Percentiles rank a stretch among this genome's conserved stretches.
phyloP scores from a whole-genome alignment of 2,329 filamentous ascomycete genomes.

The Fusarium guadeloupense region DNA sequence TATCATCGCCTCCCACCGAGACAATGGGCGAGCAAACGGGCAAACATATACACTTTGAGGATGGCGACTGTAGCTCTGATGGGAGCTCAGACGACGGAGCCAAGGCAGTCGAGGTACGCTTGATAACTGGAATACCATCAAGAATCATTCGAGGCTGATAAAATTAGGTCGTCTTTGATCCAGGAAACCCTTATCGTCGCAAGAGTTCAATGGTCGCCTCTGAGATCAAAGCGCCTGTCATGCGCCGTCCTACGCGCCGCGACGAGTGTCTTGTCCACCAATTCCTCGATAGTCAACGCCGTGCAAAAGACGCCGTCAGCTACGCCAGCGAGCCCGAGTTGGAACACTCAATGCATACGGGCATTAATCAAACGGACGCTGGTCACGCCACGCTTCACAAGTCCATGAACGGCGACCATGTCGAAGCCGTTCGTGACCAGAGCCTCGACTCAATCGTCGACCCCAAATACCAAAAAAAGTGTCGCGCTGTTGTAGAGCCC shows the following conservation, averaged over 20 bases:
- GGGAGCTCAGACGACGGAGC: slow-evolving; percentile 61
- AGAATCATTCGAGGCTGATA: slow-evolving; percentile 9
- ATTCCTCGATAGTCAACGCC: slow-evolving; percentile 67
- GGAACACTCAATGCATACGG: slow-evolving; percentile 43
- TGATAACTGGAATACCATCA: neutral
- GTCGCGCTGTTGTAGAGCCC: slow-evolving; percentile 50
- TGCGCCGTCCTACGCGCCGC: slow-evolving; percentile 41
- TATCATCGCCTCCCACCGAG: neutral
- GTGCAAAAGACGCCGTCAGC: slow-evolving; percentile 42
- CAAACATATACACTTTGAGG: slow-evolving; percentile 46
- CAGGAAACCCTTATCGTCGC: slow-evolving; percentile 67
- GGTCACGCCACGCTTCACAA: slow-evolving; percentile 18
- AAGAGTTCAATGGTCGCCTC: slow-evolving; percentile 71
- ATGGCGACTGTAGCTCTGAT: slow-evolving; percentile 50
- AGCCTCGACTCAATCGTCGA: slow-evolving; percentile 37
- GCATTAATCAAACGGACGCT: slow-evolving; percentile 33
- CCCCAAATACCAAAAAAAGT: slow-evolving; percentile 35
- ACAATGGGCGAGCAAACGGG: slow-evolving; percentile 29
- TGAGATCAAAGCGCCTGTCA: slow-evolving; percentile 54
- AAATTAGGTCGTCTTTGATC: slow-evolving; percentile 68
- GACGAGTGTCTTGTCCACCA: slow-evolving; percentile 73
- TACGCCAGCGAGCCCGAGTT: slow-evolving; percentile 42
- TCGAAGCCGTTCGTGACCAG: slow-evolving; percentile 27
- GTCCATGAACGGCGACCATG: slow-evolving; percentile 17
- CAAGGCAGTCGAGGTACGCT: slow-evolving; percentile 60